Percentiles rank a stretch among this genome's conserved stretches.
Conservation (phyloP, 2,329 filamentous ascomycete genomes). For the Paecilomyces dactylethromorphus region DNA sequence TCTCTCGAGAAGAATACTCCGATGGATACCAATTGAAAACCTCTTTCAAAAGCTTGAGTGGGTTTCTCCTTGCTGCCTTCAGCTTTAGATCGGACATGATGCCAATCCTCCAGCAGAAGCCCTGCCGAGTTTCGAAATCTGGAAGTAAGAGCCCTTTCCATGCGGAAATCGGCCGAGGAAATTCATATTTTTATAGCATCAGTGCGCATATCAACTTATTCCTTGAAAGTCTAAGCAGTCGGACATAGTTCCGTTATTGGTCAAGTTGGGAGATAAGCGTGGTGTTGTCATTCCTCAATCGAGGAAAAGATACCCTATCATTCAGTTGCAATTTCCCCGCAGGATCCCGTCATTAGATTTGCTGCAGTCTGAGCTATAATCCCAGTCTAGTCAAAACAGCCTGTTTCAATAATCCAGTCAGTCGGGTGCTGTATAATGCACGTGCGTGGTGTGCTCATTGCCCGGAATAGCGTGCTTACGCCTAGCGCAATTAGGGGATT, state of each 20-base stretch:
- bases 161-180: neutral
- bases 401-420: neutral
- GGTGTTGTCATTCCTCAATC: neutral
- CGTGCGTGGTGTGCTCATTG: neutral
- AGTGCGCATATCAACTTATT: neutral
- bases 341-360: neutral
- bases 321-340: neutral
- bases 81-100: neutral
- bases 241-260: too few relatives aligned
- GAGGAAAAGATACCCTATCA: neutral
- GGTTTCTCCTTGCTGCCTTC: slow-evolving; percentile 3
- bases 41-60: slow-evolving; percentile 18
- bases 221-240: neutral
- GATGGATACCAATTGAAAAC: slow-evolving; percentile 29
- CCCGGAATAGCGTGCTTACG: neutral
- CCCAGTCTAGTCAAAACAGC: neutral
- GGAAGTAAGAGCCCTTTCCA: neutral
- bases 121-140: neutral
- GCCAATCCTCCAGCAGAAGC: neutral
- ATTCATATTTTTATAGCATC: too few relatives aligned
- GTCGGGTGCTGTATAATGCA: neutral
- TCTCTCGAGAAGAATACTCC: slow-evolving; percentile 20
- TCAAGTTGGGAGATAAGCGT: neutral
- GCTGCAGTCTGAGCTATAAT: neutral
- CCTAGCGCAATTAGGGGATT: neutral